Base-by-base conservation (phyloP, 306 rosid species). In the Sicyos baderoa region DNA sequence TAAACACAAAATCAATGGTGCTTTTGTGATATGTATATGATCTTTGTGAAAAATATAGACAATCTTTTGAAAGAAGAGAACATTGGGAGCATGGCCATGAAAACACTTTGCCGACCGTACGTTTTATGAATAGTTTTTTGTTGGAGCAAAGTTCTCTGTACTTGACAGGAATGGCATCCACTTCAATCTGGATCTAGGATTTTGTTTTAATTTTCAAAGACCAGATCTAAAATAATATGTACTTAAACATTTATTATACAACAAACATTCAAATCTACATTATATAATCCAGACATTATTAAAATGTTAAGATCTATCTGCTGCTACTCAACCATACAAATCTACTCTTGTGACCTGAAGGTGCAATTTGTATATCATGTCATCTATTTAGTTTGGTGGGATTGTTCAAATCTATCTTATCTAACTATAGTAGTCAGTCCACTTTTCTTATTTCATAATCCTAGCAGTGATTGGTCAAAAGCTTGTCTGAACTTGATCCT, bases 391-490 rank as follows among this genome's bases (percentile, higher is more conserved):
- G 17, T 58, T 58, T 15, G 45, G 35, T 59, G 65, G 45, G 45
- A 59, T 16, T 59, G 65, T 29, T 59, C 45, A 59, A 59, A 59
- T 29, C 66, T 3, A 60, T 32, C 66, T 60, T 60, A 32, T n/a
- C 66, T 16, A 60, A 60, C 48, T 16, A 16, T 1, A 58, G 2
- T 1, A 58, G 2, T n/a, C 8, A 58, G 5, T 35, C 23, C 23
- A 60, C 67, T 60, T 35, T 37, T 61, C 16, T 37, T 37, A 35
- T 32, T 9, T 3, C 49, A 32, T 61, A n/a, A 61, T 61, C 18
- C 49, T n/a, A 60, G 22, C 67, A 32, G 15, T 32, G 67, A 32
- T 35, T 60, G 8, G n/a, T 35, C 23, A n/a, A 60, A 60, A 60
- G 67, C 25, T n/a, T 60, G 23, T 60, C 67, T 9, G 17, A 6